These are phyloP conservation scores for Giardia muris DNA, from an alignment of 208 protist genomes.

Conservation along the genomic window DNA sequence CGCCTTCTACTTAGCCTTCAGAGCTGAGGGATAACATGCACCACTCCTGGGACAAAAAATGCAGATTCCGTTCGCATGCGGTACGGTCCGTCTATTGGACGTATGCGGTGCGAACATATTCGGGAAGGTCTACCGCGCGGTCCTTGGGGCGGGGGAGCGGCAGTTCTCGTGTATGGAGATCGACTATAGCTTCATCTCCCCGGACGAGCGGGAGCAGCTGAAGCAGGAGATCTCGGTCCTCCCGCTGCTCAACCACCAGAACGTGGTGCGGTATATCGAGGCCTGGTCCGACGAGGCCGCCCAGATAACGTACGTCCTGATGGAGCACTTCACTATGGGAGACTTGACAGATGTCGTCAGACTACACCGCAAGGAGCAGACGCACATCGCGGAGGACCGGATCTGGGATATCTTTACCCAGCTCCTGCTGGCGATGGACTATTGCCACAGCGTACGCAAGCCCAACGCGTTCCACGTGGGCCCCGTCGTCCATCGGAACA, in stretches of 20 bases:
- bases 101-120: background rate
- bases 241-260: background rate
- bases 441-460: background rate
- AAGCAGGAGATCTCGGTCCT: background rate
- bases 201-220: background rate
- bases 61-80: background rate
- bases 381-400: background rate
- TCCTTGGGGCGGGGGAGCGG: background rate
- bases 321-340: background rate
- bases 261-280: background rate
- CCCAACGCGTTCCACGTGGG: background rate
- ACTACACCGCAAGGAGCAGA: background rate
- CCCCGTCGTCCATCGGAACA: background rate
- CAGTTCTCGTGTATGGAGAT: background rate
- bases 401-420: background rate
- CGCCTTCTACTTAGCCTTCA: too few species aligned
- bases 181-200: background rate
- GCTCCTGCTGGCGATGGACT: background rate
- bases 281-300: background rate
- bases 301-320: background rate
- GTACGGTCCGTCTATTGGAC: background rate
- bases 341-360: background rate
- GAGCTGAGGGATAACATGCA: background rate
- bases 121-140: background rate
- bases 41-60: background rate